phyloP scores from a whole-genome alignment of 495 filamentous ascomycete species.

The Acidomyces sp. region DNA sequence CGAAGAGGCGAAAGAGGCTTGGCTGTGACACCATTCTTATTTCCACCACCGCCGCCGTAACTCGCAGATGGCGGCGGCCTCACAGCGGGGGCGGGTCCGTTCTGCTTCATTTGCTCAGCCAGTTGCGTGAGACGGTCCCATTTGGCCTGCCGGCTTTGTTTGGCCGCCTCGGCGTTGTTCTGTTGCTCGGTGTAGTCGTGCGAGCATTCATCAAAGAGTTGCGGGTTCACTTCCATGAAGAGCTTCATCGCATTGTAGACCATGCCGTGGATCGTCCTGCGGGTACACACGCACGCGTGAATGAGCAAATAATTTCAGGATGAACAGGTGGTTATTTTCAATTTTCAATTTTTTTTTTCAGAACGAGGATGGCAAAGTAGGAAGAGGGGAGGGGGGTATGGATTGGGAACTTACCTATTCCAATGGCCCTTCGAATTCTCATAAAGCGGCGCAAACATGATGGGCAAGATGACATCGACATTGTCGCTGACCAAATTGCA shows the following conservation, averaged over 20 bases:
- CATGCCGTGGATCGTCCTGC: slow-evolving; percentile 97
- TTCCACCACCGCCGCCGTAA: slow-evolving; percentile 20
- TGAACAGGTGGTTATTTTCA: not conserved
- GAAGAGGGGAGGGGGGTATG: too few relatives aligned
- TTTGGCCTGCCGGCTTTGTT: slow-evolving; percentile 60
- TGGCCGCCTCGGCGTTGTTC: slow-evolving; percentile 67
- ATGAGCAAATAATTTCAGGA: too few relatives aligned
- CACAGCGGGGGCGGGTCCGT: slow-evolving; percentile 26
- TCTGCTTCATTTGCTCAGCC: slow-evolving; percentile 49
- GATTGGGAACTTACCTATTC: slow-evolving; percentile 58
- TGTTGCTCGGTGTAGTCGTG: slow-evolving; percentile 97
- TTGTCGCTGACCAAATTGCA: slow-evolving; percentile 99
- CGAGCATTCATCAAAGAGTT: slow-evolving; percentile 96
- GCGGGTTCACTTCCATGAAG: slow-evolving; percentile 99
- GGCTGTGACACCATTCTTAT: slow-evolving; percentile 16
- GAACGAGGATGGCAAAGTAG: not conserved
- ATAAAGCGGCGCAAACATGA: slow-evolving; percentile 98
- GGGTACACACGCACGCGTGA: too few relatives aligned
- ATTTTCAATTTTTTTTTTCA: not conserved
- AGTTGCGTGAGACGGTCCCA: slow-evolving; percentile 78
- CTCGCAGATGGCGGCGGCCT: slow-evolving; percentile 25
- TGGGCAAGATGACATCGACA: slow-evolving; percentile 92
- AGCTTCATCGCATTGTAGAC: slow-evolving; percentile 99
- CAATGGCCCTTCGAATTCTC: slow-evolving; percentile 99
- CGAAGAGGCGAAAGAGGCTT: slow-evolving; percentile 41